A percentile compares a stretch with the other conserved stretches of the same genome.
These are phyloP conservation scores for Camellia sinensis DNA, from an alignment of 148 eudicot species.

Conservation along the genomic window DNA sequence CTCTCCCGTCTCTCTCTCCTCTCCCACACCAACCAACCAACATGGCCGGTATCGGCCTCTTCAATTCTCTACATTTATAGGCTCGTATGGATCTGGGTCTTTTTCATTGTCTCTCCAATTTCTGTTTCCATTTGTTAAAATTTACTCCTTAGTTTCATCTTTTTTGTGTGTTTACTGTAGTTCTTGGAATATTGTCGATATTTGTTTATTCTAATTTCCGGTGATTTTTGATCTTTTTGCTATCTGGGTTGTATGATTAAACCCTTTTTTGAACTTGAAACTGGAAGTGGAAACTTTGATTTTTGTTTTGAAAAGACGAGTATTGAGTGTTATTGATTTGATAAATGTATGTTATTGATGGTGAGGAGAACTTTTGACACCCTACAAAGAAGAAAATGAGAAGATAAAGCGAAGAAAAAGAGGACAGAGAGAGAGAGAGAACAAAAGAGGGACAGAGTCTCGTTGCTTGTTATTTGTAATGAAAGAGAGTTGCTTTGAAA, in stretches of 20 bases:
- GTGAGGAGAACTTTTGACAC: slow-evolving; percentile 15
- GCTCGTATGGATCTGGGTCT: background rate
- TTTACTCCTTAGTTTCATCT: background rate
- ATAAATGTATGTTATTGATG: background rate
- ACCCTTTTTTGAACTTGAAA: slow-evolving; percentile 19
- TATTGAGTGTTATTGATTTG: background rate
- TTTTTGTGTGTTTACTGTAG: no score
- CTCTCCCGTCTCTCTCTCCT: background rate
- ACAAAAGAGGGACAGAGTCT: no score
- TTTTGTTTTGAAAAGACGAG: background rate
- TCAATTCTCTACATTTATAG: background rate
- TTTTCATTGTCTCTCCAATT: background rate
- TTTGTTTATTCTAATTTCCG: background rate
- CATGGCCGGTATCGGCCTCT: background rate
- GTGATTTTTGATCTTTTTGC: background rate
- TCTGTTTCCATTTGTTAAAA: background rate
- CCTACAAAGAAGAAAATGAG: background rate
- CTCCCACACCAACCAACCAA: no score
- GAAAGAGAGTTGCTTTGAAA: background rate
- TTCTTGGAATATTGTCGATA: no score
- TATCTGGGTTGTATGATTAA: slow-evolving; percentile 15
- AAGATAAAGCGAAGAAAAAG: background rate
- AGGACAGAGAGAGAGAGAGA: background rate
- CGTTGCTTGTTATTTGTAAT: no score
- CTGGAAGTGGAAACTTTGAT: slow-evolving; percentile 21